phyloP scores from a whole-genome alignment of 345 rosid species.

The Arabis hirsuta region DNA sequence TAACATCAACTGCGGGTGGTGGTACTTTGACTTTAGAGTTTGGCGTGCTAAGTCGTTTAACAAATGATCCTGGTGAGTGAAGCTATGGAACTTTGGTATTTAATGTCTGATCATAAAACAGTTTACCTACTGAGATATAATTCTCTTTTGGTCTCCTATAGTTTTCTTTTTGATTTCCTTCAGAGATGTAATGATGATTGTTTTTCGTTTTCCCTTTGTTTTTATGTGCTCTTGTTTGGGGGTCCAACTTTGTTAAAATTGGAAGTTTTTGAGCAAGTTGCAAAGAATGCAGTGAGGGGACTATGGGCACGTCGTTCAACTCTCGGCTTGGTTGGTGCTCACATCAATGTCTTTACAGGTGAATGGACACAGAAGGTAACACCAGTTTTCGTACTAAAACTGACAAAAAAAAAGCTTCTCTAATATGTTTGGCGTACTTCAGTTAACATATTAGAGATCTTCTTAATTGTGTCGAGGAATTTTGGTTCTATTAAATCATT shows the following conservation, averaged over 20 bases:
- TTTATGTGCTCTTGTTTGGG: conserved; percentile 13
- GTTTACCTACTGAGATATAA: conserved; percentile 2
- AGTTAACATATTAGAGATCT: neutral
- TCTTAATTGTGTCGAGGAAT: neutral
- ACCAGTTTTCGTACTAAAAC: neutral
- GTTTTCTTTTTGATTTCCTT: neutral
- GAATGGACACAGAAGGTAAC: conserved; percentile 99
- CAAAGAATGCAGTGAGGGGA: conserved; percentile 89
- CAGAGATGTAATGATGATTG: conserved; percentile 9
- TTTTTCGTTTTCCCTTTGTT: conserved; percentile 7
- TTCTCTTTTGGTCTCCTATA: conserved; percentile 6
- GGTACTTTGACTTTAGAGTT: conserved; percentile 98
- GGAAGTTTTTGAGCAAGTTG: conserved; percentile 94
- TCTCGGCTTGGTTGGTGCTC: conserved; percentile 95
- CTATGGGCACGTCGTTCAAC: conserved; percentile 96
- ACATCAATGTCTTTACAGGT: conserved; percentile 98
- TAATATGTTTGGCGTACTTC: conserved; percentile 1
- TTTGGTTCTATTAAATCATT: neutral
- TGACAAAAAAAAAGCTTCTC: neutral
- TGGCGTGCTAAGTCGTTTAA: conserved; percentile 88
- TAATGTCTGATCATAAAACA: conserved; percentile 2
- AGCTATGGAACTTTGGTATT: conserved; percentile 24
- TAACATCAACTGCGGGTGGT: conserved; percentile 99
- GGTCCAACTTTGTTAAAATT: conserved; percentile 30
- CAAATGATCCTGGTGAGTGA: conserved; percentile 87